phyloP scores from a whole-genome alignment of 176 grass and related monocot species.

The Carex littledalei region DNA sequence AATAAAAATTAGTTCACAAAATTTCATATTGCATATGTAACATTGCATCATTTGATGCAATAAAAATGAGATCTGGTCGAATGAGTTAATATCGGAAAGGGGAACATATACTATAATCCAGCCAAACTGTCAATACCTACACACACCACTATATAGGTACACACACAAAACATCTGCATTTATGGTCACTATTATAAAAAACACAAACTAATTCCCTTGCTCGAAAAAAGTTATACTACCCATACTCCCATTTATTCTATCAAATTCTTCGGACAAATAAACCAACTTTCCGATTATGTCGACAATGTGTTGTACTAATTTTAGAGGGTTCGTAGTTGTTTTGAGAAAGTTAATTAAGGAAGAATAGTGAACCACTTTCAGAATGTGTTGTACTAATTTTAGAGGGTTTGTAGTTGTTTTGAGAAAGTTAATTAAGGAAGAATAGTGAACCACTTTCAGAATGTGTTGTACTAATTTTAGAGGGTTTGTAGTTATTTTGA shows the following conservation, averaged over 20 bases:
- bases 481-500: no score
- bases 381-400: no score
- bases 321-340: no score
- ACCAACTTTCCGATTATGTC: slow-evolving; percentile 5
- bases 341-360: no score
- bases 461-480: no score
- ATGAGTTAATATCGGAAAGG: not conserved
- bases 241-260: slow-evolving; percentile 14
- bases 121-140: slow-evolving; percentile 16
- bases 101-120: slow-evolving; percentile 16
- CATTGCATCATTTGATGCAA: slow-evolving; percentile 6
- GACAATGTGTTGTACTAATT: not conserved
- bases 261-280: slow-evolving; percentile 20
- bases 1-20: not conserved
- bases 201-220: slow-evolving; percentile 9
- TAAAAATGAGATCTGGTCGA: not conserved
- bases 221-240: not conserved
- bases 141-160: slow-evolving; percentile 16
- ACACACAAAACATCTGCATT: slow-evolving; percentile 19
- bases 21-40: not conserved
- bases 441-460: no score
- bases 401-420: no score
- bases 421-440: no score
- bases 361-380: no score
- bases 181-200: slow-evolving; percentile 15